Evolutionary conservation across 768 basidiomycete genomes (phyloP).

Genomic region (Macrolepiota fuliginosa): DNA sequence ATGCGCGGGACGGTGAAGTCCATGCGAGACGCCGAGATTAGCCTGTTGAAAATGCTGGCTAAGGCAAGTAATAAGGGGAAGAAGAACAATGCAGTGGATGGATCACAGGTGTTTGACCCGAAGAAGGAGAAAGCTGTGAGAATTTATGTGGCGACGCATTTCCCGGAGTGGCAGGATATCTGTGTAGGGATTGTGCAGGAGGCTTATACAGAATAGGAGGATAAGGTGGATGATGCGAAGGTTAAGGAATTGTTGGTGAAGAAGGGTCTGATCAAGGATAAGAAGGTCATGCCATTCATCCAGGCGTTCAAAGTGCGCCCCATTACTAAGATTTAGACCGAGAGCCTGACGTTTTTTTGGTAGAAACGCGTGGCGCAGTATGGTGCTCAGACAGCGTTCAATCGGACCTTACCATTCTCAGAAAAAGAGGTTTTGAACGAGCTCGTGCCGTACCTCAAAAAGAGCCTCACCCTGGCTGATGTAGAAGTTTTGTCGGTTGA

Average conservation of each 20-base stretch:
- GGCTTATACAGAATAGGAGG: conserved; percentile 52
- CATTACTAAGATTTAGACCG: neutral
- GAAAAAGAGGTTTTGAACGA: conserved; percentile 72
- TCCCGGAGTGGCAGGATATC: conserved; percentile 92
- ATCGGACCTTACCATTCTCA: conserved; percentile 79
- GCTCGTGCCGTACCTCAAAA: conserved; percentile 79
- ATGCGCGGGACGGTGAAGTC: conserved; percentile 90
- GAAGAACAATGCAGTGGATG: conserved; percentile 33
- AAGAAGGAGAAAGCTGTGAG: conserved; percentile 81
- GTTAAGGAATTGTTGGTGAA: conserved; percentile 65
- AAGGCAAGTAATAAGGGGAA: conserved; percentile 69
- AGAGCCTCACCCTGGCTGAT: conserved; percentile 65
- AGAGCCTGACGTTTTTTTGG: conserved; percentile 5
- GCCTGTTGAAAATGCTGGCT: conserved; percentile 72
- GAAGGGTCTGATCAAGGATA: conserved; percentile 90
- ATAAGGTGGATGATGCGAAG: conserved; percentile 80
- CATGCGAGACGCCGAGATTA: conserved; percentile 84
- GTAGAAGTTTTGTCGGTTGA: conserved; percentile 71
- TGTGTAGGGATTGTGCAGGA: conserved; percentile 77
- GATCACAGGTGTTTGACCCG: conserved; percentile 67
- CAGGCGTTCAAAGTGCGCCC: conserved; percentile 82
- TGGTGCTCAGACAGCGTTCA: conserved; percentile 75
- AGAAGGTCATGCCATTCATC: conserved; percentile 93
- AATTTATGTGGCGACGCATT: conserved; percentile 86
- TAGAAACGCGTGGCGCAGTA: conserved; percentile 83